Base-by-base conservation (phyloP, 2,329 filamentous ascomycete genomes). In the Epicoccum nigrum region DNA sequence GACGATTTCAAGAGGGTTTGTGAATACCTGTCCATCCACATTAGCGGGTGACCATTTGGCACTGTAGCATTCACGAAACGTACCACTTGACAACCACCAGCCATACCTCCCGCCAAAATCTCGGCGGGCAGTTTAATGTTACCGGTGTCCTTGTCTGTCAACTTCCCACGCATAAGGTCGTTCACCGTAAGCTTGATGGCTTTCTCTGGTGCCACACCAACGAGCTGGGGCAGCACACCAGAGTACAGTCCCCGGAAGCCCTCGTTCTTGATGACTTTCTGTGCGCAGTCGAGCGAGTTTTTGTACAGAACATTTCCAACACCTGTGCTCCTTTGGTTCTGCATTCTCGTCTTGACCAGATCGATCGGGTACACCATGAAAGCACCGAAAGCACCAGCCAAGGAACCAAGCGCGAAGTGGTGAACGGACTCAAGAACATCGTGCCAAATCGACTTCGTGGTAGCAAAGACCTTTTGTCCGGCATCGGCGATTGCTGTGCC, bases 341-440 rank as follows among this genome's bases (percentile, higher is more conserved):
- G 94, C 86, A 99, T 89, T 55, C 94, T 87, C 1, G 94, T 99
- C 84, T 99, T 99, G 74, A 99, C 94, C 55, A 99, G 79, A 78
- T 99, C 94, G 70, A 99, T 97, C 19, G 94, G 94, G 74, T 99
- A 99, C 45, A 99, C 94, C 91, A 99, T 97, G 74, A 99, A 97
- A 11, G 94, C 94, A 72, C 94, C 94, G 71, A 99, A 99, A 8
- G 94, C 94, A 76, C 94, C 94, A 7, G 94, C 94, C 62, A 96
- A 63, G 71, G 89, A 92, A 53, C 94, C 94, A 6, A 99, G 84
- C 3, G 79, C 86, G 71, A 99, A 99, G 80, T 96, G 92, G 75
- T 97, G 95, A 2, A 81, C 84, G 1, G 92, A 96, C 70, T 92
- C 89, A 12, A 90, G 75, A 25, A 91, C 70, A 47, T 83, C 78